A percentile compares a stretch with the other conserved stretches of the same genome.
phyloP scores from a whole-genome alignment of 2,329 filamentous ascomycete genomes.

The Penicillium griseofulvum region DNA sequence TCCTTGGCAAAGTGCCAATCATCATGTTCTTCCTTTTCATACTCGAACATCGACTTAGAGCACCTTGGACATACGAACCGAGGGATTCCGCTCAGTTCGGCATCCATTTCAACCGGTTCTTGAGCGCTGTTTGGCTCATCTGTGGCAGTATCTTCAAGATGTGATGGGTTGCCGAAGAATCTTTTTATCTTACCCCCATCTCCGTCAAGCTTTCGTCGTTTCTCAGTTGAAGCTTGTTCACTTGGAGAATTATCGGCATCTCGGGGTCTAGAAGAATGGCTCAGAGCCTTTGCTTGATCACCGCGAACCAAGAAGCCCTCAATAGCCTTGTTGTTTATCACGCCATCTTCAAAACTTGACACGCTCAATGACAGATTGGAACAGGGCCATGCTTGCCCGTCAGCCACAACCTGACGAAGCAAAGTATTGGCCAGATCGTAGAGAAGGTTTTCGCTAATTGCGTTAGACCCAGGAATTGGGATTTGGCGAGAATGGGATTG shows the following conservation, averaged over 20 bases:
- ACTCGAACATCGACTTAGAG: constrained; percentile 56
- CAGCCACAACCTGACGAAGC: constrained; percentile 71
- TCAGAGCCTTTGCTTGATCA: constrained; percentile 53
- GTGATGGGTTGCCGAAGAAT: constrained; percentile 53
- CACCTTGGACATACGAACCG: constrained; percentile 64
- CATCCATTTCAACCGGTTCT: not conserved
- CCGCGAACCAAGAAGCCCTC: constrained; percentile 75
- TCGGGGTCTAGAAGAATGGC: constrained; percentile 16
- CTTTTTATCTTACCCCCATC: constrained; percentile 55
- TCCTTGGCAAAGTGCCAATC: constrained; percentile 96
- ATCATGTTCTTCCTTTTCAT: constrained; percentile 69
- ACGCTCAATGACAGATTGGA: constrained; percentile 85
- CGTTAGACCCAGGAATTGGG: constrained; percentile 72
- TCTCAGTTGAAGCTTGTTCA: constrained; percentile 31
- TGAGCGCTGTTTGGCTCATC: not conserved
- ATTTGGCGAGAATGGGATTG: constrained; percentile 73
- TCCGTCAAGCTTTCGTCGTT: constrained; percentile 49
- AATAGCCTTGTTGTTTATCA: constrained; percentile 81
- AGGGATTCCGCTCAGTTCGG: not conserved
- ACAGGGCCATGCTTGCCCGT: constrained; percentile 85
- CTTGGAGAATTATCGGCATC: constrained; percentile 10
- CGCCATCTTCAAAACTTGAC: constrained; percentile 85
- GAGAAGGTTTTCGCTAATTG: constrained; percentile 68
- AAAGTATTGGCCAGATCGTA: constrained; percentile 75
- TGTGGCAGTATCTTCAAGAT: not conserved